Evolutionary conservation across 2,329 filamentous ascomycete species (phyloP).

Genomic region (Didymella arachidicola): DNA sequence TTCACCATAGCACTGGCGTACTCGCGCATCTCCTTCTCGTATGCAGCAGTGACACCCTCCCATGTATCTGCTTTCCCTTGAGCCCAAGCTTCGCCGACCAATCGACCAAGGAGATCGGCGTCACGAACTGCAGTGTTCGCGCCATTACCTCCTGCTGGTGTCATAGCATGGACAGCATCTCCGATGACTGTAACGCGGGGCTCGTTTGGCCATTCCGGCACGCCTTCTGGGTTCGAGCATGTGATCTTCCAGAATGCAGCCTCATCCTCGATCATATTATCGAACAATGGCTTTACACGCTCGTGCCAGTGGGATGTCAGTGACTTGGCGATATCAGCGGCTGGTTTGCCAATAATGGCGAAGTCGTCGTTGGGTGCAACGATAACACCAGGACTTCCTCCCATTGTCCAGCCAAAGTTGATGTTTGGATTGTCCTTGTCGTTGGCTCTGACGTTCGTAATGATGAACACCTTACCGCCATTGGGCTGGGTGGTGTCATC

Average conservation of each 20-base stretch:
- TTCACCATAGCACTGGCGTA: slow-evolving; percentile 55
- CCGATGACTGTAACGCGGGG: slow-evolving; percentile 59
- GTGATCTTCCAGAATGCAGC: slow-evolving; percentile 74
- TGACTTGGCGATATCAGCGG: slow-evolving; percentile 65
- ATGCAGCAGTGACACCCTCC: slow-evolving; percentile 48
- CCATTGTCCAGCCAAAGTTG: slow-evolving; percentile 71
- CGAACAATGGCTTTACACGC: slow-evolving; percentile 64
- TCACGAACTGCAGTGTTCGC: slow-evolving; percentile 57
- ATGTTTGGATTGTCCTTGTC: slow-evolving; percentile 66
- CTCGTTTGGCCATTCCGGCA: slow-evolving; percentile 67
- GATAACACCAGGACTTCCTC: slow-evolving; percentile 65
- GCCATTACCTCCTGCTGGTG: slow-evolving; percentile 56
- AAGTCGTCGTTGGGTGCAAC: slow-evolving; percentile 67
- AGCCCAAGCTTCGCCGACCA: slow-evolving; percentile 41
- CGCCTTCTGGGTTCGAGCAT: slow-evolving; percentile 66
- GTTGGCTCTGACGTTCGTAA: slow-evolving; percentile 68
- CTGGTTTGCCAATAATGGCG: slow-evolving; percentile 63
- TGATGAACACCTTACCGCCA: slow-evolving; percentile 60
- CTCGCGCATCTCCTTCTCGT: slow-evolving; percentile 50
- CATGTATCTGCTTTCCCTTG: slow-evolving; percentile 32
- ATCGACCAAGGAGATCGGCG: slow-evolving; percentile 52
- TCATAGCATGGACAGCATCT: slow-evolving; percentile 58
- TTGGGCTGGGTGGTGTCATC: slow-evolving; percentile 57
- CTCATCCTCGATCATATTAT: slow-evolving; percentile 64
- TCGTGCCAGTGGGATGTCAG: slow-evolving; percentile 65